Base-by-base conservation (phyloP, 106 monocot genomes). In the Dioscorea alata region DNA sequence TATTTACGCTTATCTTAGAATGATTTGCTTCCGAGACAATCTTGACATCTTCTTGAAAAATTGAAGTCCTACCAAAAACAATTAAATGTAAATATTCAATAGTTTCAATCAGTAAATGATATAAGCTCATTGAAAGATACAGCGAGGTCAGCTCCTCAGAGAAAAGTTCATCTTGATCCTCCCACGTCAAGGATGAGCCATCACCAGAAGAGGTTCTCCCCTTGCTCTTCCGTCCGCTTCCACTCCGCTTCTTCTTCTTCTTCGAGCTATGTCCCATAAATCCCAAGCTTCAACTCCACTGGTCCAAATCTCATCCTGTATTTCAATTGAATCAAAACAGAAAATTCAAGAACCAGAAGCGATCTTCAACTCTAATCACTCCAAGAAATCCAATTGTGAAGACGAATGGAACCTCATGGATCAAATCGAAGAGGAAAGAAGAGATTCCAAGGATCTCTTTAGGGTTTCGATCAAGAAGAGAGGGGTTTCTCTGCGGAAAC, bases 41-140 rank as follows among this genome's bases (percentile, higher is more conserved):
- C 61, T 79, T 75, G 60, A 99, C 79, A 64, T 97, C 97, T 12
- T 92, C 92, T 69, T 85, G 81, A 52, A 85, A 99, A 64, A 99
- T 99, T 13, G 92, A 74, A 72, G 78, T 75, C 73, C 97, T 97
- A 64, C 21, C 8, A 58, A 71, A 71, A 64, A 17, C 31, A 71
- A 61, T 33, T 4, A 33, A 34, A 24, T 16, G 7, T 54, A 54
- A 18, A 54, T 42, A 42, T 42, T 42, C 42, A 42, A 42, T 42
- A 42, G 42, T 42, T 42, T 42, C 6, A 42, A 2, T 42, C 6
- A 42, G 6, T 3, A 42, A 42, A 42, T 8, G 0, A 10, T 8
- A 6, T 3, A 42, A 42, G 5, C 10, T 42, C 6, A 10, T 42
- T 3, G 42, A 42, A 42, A 8, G 42, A 79, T 74, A 96, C 92